Evolutionary conservation across 202 grass and related monocot genomes (phyloP).

Genomic region (Brachypodium distachyon): DNA sequence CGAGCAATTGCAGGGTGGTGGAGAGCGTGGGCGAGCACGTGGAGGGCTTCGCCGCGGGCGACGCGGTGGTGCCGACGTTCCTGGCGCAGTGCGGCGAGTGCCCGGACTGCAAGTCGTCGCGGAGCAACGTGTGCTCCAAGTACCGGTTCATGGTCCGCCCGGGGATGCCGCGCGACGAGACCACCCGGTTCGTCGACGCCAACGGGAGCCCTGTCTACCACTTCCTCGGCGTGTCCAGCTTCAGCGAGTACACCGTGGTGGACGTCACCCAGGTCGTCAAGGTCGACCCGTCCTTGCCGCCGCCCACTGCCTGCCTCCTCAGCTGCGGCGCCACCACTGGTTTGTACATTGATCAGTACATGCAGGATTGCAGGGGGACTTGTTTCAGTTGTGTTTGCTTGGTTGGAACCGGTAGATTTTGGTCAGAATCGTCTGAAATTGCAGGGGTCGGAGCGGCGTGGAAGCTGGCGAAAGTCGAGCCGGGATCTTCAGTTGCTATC

Average conservation of each 20-base stretch:
- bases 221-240: conserved; percentile 69
- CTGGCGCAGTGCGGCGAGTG: conserved; percentile 67
- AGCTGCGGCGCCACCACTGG: conserved; percentile 83
- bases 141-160: conserved; percentile 26
- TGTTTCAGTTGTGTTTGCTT: too few species aligned
- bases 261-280: conserved; percentile 60
- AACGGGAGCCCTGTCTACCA: conserved; percentile 49
- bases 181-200: conserved; percentile 40
- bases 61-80: conserved; percentile 67
- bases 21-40: conserved; percentile 69
- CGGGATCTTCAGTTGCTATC: conserved; percentile 62
- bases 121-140: conserved; percentile 76
- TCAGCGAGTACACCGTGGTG: conserved; percentile 83
- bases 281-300: conserved; percentile 33
- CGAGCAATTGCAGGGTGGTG: conserved; percentile 43
- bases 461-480: conserved; percentile 65
- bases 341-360: neutral
- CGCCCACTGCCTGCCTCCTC: conserved; percentile 57
- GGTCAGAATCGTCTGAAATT: neutral
- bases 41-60: conserved; percentile 43
- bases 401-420: neutral
- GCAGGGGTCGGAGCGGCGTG: conserved; percentile 75
- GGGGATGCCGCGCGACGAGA: conserved; percentile 61
- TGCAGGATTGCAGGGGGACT: too few species aligned
- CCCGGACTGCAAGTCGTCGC: conserved; percentile 48